These are phyloP conservation scores for Xerocomellus intermedius DNA, from an alignment of 768 basidiomycete species.

Conservation along the genomic window DNA sequence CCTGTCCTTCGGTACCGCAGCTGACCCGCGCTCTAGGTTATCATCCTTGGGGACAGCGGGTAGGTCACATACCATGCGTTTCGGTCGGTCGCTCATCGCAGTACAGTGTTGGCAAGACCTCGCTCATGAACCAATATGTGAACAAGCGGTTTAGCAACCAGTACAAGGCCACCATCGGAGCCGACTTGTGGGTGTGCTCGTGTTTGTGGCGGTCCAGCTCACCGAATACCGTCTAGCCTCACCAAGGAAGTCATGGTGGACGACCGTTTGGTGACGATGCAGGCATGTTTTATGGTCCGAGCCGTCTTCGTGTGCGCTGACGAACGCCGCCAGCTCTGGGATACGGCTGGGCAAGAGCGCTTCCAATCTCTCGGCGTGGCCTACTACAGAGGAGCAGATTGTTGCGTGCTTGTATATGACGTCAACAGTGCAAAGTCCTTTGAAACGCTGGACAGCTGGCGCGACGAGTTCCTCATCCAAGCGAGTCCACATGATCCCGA, in stretches of 20 bases:
- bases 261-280: conserved; percentile 97
- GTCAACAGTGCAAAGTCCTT: conserved; percentile 99
- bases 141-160: conserved; percentile 99
- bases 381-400: conserved; percentile 98
- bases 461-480: conserved; percentile 98
- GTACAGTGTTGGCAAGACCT: conserved; percentile 94
- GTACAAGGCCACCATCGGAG: conserved; percentile 99
- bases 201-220: conserved; percentile 5
- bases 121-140: conserved; percentile 99
- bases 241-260: conserved; percentile 99
- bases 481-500: conserved; percentile 98
- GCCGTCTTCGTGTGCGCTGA: conserved; percentile 1
- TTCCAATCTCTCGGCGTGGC: conserved; percentile 99
- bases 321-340: conserved; percentile 78
- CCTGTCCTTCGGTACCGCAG: neutral
- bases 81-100: conserved; percentile 9
- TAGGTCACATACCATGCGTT: conserved; percentile 36
- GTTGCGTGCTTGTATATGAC: conserved; percentile 98
- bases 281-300: conserved; percentile 51
- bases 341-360: conserved; percentile 98
- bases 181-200: conserved; percentile 75
- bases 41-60: conserved; percentile 98
- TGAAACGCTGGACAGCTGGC: conserved; percentile 98
- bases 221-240: conserved; percentile 49
- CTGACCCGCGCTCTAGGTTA: conserved; percentile 60